Percentiles rank a stretch among this genome's conserved stretches.
phyloP scores from a whole-genome alignment of 441 rosid species.

The Metrosideros polymorpha region DNA sequence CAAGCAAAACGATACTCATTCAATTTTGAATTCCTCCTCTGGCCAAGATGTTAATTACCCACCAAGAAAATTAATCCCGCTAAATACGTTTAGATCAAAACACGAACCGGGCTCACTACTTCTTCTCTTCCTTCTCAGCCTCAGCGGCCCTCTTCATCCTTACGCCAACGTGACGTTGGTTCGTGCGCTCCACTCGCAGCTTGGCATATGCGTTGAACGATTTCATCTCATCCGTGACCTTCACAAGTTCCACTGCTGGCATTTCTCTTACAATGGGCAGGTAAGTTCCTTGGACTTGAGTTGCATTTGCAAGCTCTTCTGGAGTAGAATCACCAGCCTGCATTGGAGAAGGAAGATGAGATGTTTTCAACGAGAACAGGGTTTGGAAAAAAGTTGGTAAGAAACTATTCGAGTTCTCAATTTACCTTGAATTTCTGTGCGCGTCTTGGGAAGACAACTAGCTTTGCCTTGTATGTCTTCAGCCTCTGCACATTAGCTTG shows the following conservation, averaged over 20 bases:
- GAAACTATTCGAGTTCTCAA: not conserved
- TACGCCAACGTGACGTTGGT: slow-evolving; percentile 47
- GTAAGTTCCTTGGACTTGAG: slow-evolving; percentile 67
- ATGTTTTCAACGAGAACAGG: not conserved
- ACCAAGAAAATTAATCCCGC: not conserved
- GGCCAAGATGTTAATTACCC: not conserved
- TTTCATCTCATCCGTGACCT: slow-evolving; percentile 64
- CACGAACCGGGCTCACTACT: slow-evolving; percentile 19
- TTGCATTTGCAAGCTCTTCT: slow-evolving; percentile 74
- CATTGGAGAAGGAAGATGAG: not conserved
- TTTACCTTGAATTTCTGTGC: slow-evolving; percentile 2
- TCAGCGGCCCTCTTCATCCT: slow-evolving; percentile 78
- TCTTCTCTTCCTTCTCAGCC: slow-evolving; percentile 88
- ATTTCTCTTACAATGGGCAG: slow-evolving; percentile 62
- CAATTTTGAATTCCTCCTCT: not conserved
- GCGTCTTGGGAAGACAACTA: slow-evolving; percentile 13
- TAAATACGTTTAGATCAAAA: not conserved
- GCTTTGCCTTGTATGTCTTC: slow-evolving; percentile 13
- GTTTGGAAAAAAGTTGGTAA: not conserved
- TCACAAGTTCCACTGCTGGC: slow-evolving; percentile 61
- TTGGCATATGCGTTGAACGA: slow-evolving; percentile 62
- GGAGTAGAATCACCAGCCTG: slow-evolving; percentile 90
- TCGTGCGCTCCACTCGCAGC: slow-evolving; percentile 53
- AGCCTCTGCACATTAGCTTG: slow-evolving; percentile 14
- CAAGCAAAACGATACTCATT: not conserved